Evolutionary conservation across 257 asterid species (phyloP).

Genomic region (Nicotiana tomentosiformis): DNA sequence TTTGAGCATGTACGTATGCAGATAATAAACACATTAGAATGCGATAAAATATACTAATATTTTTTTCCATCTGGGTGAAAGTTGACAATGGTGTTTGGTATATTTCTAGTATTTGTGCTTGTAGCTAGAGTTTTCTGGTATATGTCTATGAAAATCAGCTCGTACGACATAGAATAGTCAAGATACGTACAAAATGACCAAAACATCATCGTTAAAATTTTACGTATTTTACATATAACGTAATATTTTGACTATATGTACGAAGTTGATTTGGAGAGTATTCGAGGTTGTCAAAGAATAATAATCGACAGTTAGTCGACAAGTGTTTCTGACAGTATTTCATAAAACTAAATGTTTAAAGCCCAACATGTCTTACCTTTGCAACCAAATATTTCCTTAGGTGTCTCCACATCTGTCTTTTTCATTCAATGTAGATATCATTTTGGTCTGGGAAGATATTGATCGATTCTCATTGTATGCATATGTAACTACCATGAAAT

Average conservation of each 20-base stretch:
- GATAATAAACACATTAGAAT: background rate
- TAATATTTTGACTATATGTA: background rate
- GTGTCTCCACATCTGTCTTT: background rate
- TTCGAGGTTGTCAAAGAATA: background rate
- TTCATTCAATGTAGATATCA: background rate
- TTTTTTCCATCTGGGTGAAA: background rate
- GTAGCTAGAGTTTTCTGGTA: too few relatives aligned
- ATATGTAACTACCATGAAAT: background rate
- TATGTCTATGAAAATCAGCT: too few relatives aligned
- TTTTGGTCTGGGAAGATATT: background rate
- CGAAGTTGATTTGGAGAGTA: background rate
- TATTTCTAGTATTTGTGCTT: background rate
- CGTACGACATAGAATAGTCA: background rate
- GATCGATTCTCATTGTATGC: background rate
- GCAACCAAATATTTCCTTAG: background rate
- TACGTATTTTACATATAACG: too few relatives aligned
- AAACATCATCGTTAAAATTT: background rate
- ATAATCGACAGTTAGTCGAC: background rate
- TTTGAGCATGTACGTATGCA: too few relatives aligned
- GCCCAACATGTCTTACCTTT: constrained; percentile 11
- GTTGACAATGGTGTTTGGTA: background rate
- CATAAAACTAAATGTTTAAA: background rate
- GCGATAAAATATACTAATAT: too few relatives aligned
- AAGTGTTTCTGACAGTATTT: background rate
- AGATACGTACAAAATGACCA: background rate